Evolutionary conservation across 257 asterid species (phyloP).

Genomic region (Penstemon barbatus): DNA sequence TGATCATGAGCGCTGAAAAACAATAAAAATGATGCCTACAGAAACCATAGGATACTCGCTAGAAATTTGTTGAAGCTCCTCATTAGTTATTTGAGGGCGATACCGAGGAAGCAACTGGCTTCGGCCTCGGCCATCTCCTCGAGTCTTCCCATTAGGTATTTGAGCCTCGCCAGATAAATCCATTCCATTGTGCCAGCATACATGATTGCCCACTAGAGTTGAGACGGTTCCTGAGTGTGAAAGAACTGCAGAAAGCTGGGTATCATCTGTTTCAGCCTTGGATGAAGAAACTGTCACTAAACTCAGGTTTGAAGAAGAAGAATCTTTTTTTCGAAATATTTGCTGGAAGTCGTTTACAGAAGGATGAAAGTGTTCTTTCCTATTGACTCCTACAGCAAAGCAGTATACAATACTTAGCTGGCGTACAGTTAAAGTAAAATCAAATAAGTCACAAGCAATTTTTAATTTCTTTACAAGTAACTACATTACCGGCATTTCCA

Average conservation of each 20-base stretch:
- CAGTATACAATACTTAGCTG: constrained; percentile 24
- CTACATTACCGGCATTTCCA: constrained; percentile 58
- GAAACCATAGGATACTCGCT: constrained; percentile 68
- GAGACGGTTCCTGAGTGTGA: constrained; percentile 35
- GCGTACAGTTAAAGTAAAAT: neutral
- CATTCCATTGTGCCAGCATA: constrained; percentile 37
- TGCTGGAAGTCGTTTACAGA: constrained; percentile 42
- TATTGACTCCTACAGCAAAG: constrained; percentile 52
- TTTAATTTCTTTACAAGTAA: neutral
- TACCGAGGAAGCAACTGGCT: constrained; percentile 70
- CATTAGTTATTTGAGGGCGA: constrained; percentile 62
- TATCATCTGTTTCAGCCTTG: constrained; percentile 48
- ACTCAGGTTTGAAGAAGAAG: constrained; percentile 43
- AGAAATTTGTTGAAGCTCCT: constrained; percentile 68
- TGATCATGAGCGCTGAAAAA: constrained; percentile 25
- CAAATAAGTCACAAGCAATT: constrained; percentile 17
- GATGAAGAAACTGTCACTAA: constrained; percentile 41
- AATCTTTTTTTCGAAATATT: constrained; percentile 39
- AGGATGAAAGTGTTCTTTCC: constrained; percentile 46
- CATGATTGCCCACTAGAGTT: constrained; percentile 44
- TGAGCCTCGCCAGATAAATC: constrained; percentile 52
- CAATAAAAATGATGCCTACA: constrained; percentile 19
- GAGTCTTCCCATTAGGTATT: constrained; percentile 48
- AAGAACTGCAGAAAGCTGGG: constrained; percentile 36
- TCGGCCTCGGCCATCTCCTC: constrained; percentile 55